Conservation (phyloP, 208 protist species). For the Acanthamoeba triangularis region DNA sequence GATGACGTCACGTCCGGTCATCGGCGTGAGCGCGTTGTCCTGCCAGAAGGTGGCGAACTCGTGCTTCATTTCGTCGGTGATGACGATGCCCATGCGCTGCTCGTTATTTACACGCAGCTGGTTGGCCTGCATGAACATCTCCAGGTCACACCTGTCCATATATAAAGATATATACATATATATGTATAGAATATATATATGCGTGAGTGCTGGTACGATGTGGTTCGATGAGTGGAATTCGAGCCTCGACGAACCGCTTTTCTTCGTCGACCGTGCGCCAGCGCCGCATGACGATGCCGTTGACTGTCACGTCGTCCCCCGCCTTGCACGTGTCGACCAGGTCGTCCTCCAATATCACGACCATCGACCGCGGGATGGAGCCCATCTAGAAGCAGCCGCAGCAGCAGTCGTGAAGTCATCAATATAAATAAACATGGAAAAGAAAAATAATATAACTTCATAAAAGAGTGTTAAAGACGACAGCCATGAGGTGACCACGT, state of each 20-base stretch:
- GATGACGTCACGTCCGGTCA: conserved; percentile 89
- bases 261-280: conserved; percentile 97
- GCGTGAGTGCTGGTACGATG: neutral
- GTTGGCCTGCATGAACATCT: conserved; percentile 90
- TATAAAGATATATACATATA: too few species aligned
- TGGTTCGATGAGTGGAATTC: conserved; percentile 94
- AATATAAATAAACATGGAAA: too few species aligned
- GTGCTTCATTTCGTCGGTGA: conserved; percentile 87
- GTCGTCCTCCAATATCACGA: conserved; percentile 98
- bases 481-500: conserved; percentile 85
- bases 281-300: conserved; percentile 99
- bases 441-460: too few species aligned
- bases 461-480: conserved; percentile 84
- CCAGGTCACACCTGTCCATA: conserved; percentile 98
- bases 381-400: conserved; percentile 84
- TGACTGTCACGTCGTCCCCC: conserved; percentile 98
- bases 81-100: conserved; percentile 75
- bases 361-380: conserved; percentile 98
- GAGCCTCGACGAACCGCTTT: conserved; percentile 99
- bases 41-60: conserved; percentile 90
- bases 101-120: conserved; percentile 91
- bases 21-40: conserved; percentile 81
- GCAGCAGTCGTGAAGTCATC: neutral
- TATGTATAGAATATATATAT: too few species aligned
- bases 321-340: conserved; percentile 98